Evolutionary conservation across 1,139 yeast species (phyloP).

Genomic region (Suhomyces guaymorum): DNA sequence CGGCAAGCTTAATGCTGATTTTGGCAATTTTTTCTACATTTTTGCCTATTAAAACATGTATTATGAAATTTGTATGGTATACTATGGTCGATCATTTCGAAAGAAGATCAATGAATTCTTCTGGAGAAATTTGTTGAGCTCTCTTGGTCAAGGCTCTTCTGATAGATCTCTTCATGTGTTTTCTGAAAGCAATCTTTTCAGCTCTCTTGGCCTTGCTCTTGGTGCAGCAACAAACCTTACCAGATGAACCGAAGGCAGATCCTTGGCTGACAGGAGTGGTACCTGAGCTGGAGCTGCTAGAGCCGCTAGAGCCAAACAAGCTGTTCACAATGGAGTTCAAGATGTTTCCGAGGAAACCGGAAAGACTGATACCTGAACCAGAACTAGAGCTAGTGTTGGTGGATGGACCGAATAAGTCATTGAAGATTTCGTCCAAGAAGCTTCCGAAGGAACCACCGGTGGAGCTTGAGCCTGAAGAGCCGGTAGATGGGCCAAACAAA

Average conservation of each 20-base stretch:
- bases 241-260: constrained; percentile 15
- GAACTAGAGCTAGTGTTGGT: constrained; percentile 10
- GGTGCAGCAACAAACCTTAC: constrained; percentile 23
- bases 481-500: constrained; percentile 19
- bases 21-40: too few relatives aligned
- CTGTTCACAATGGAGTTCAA: constrained; percentile 13
- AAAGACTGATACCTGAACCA: constrained; percentile 9
- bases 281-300: constrained; percentile 7
- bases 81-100: constrained; percentile 7
- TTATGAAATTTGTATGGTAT: constrained; percentile 7
- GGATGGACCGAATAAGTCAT: constrained; percentile 17
- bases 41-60: constrained; percentile 7
- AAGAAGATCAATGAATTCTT: constrained; percentile 15
- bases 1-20: too few relatives aligned
- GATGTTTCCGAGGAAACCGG: constrained; percentile 12
- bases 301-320: constrained; percentile 11
- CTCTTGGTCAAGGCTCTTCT: constrained; percentile 20
- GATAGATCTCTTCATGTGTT: constrained; percentile 20
- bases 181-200: constrained; percentile 21
- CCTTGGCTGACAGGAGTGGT: constrained; percentile 6
- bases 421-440: constrained; percentile 16
- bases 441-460: constrained; percentile 12
- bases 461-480: constrained; percentile 10
- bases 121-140: constrained; percentile 15
- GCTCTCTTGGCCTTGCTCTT: constrained; percentile 18